Base-by-base conservation (phyloP, 495 filamentous ascomycete genomes). In the Xylaria grammica region DNA sequence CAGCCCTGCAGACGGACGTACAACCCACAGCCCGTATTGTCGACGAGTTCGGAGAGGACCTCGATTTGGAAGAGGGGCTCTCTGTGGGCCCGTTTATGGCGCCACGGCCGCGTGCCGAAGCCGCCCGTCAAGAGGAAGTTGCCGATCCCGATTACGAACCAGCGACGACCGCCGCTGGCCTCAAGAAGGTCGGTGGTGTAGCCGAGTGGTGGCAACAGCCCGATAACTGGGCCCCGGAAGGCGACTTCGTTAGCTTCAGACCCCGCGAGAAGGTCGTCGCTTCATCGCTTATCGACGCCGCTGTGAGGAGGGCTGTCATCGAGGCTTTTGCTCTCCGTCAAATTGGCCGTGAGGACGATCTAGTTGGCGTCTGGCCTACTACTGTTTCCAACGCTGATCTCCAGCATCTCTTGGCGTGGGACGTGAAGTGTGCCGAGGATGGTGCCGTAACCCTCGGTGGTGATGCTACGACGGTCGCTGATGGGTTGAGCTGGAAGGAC, bases 281-380 rank as follows among this genome's bases (percentile, higher is more conserved):
- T 29, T 56, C 67, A 3, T 69, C 72, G 2, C 62, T 82, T 24
- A 67, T 86, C 15, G 75, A 79, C 63, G 71, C 72, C 38, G 64
- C 82, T 49, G 77, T 89, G 29, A 85, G 88, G 64, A 73, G 79
- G 57, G 87, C 88, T n/a, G 65, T 91, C 13, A 79, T 89, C 3
- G 88, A 91, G 75, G 79, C 84, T 0, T 78, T 85, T 40, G 81
- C 81, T 0, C 61, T 89, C 57, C 75, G 76, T 53, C 60, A 80
- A 61, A 76, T 73, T 11, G 81, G 78, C 19, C 57, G 61, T 26
- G 63, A 64, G 15, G 63, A 60, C 1, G 57, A 67, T n/a, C 57
- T 80, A 38, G 63, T 67, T 0, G 53, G 65, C 7, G 65, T 73
- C n/a, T 72, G 75, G 69, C 57, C 65, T 10, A 29, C 65, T 10